Evolutionary conservation across 495 filamentous ascomycete species (phyloP), one percentile per base, ranked within the genome.

Genomic region (Aspergillus sparsus): DNA sequence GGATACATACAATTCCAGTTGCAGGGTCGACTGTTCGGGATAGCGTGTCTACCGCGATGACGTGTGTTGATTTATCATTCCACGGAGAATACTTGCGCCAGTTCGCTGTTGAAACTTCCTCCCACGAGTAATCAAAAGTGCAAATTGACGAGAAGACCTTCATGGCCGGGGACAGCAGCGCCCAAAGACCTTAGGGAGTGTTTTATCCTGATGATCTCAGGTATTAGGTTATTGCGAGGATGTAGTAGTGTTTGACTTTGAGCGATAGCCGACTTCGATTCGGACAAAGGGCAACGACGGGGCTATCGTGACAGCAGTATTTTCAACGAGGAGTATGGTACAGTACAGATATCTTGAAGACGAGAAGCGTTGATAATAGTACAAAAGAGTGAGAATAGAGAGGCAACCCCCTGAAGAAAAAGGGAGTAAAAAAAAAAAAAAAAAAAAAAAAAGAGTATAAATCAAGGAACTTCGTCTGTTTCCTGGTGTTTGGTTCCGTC

Each of bases 51-150:
- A 98, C 95, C 63, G 90, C 92, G 55, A 96, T 82, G 49, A 98
- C 94, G 72, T 98, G 94, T 32, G 90, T 89, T 1, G 88, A 90
- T 74, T 95, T 92, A 64, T 97, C 85, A 77, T 98, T 98, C 94
- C 94, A 97, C 35, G 93, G 92, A 72, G 90, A 95, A 79, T 98
- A 98, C 75, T 98, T 98, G 51, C 87, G 87, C 94, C 94, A 98
- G 82, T 98, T 98, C 65, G 89, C 91, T n/a, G 91, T 91, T n/a
- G 92, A 96, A 36, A 98, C 95, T 74, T 97, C 95, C 65, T 93
- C 89, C 93, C 94, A 98, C 31, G 92, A 92, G 80, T 98, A 98
- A 74, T 97, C 83, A 78, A 97, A 98, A 18, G 89, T 91, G 74
- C 89, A 91, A 34, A 77, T 77, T 60, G 89, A 91, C 36, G 91